Evolutionary conservation across 140 eudicot species (phyloP).

Genomic region (Senecio squalidus): DNA sequence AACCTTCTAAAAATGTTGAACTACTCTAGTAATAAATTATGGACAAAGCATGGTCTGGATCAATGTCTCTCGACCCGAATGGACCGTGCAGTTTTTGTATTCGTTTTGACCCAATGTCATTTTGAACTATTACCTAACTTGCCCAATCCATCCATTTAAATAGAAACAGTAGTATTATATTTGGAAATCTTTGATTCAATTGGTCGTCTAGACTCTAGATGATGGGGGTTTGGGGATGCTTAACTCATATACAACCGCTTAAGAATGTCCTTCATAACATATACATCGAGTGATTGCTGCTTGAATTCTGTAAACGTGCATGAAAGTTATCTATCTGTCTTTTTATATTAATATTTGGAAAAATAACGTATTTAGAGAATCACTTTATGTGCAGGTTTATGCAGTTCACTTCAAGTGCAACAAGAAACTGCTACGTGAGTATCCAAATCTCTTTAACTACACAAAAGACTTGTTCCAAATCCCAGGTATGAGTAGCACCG

Average conservation of each 20-base stretch:
- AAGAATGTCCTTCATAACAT: neutral
- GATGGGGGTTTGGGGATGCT: too few species aligned
- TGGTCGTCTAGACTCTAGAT: neutral
- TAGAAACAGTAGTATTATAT: too few species aligned
- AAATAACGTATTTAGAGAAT: neutral
- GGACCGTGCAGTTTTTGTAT: too few species aligned
- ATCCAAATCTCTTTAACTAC: slow-evolving; percentile 74
- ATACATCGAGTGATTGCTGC: neutral
- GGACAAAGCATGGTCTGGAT: too few species aligned
- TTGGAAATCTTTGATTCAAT: neutral
- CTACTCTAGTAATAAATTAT: too few species aligned
- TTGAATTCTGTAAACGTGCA: neutral
- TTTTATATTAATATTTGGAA: neutral
- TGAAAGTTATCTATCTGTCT: neutral
- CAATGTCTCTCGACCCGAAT: too few species aligned
- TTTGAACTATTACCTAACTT: too few species aligned
- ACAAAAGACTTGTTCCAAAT: slow-evolving; percentile 79
- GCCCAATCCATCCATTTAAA: too few species aligned
- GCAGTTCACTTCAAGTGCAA: slow-evolving; percentile 97
- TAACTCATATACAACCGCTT: neutral
- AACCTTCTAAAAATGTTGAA: too few species aligned
- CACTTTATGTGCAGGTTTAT: slow-evolving; percentile 50
- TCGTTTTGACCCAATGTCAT: too few species aligned
- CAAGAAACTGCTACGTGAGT: slow-evolving; percentile 74
- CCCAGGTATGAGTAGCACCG: slow-evolving; percentile 70